phyloP scores from a whole-genome alignment of 257 asterid species.

The Ballota nigra region DNA sequence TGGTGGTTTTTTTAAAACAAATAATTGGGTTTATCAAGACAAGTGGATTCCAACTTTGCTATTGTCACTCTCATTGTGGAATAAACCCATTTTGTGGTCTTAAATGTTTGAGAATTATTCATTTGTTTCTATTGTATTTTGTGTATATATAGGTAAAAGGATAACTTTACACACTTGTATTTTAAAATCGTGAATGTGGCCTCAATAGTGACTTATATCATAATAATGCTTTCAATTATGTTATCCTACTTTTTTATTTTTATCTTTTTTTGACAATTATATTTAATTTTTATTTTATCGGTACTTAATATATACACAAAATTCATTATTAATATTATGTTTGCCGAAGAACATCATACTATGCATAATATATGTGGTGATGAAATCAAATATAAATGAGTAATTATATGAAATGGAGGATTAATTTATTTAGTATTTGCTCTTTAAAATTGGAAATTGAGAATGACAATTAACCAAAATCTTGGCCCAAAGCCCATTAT shows the following conservation, averaged over 20 bases:
- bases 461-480: too few species aligned
- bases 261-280: too few species aligned
- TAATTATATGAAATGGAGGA: neutral
- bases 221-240: neutral
- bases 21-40: constrained; percentile 15
- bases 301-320: neutral
- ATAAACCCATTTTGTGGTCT: constrained; percentile 7
- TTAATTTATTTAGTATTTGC: too few species aligned
- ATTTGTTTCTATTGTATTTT: neutral
- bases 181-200: neutral
- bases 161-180: neutral
- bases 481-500: too few species aligned
- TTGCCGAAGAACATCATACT: too few species aligned
- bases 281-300: neutral
- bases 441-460: too few species aligned
- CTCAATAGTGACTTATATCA: neutral
- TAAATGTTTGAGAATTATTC: neutral
- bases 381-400: neutral
- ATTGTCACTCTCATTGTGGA: constrained; percentile 2
- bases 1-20: neutral
- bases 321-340: neutral
- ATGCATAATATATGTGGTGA: neutral
- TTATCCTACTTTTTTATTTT: neutral
- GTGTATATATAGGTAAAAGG: neutral
- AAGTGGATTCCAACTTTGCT: constrained; percentile 17